A percentile compares a stretch with the other conserved stretches of the same genome.
Evolutionary conservation across 768 basidiomycete genomes (phyloP).

Genomic region (Lactarius quietus): DNA sequence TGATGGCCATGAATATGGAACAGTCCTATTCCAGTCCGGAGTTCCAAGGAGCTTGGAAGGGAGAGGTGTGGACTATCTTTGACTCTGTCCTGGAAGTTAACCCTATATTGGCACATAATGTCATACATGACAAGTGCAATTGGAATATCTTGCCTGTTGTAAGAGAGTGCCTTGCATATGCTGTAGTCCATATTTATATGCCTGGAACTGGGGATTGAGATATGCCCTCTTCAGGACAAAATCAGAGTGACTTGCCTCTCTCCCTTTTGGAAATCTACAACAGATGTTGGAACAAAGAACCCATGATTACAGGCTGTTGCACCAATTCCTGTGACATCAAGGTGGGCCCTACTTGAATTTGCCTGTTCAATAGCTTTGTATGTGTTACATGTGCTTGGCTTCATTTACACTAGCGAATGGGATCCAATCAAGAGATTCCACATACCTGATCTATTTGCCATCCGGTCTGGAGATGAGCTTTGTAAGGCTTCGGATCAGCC

Average conservation of each 20-base stretch:
- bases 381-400: neutral
- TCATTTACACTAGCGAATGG: too few species aligned
- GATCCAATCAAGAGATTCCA: neutral
- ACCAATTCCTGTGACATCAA: neutral
- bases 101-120: neutral
- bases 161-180: neutral
- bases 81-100: neutral
- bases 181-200: neutral
- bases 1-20: constrained; percentile 33
- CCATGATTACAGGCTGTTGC: neutral
- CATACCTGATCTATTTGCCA: too few species aligned
- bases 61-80: neutral
- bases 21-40: constrained; percentile 27
- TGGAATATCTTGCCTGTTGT: neutral
- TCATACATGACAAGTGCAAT: neutral
- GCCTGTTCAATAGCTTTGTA: neutral
- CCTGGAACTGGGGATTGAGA: neutral
- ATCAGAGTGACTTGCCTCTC: neutral
- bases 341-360: neutral
- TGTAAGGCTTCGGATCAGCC: too few species aligned
- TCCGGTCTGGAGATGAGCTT: too few species aligned
- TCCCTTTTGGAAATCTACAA: neutral
- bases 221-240: too few species aligned
- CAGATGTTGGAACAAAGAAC: neutral
- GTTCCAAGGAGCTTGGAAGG: neutral